These are phyloP conservation scores for Cryphonectria radicalis DNA, from an alignment of 2,329 filamentous ascomycete species.

Conservation along the genomic window DNA sequence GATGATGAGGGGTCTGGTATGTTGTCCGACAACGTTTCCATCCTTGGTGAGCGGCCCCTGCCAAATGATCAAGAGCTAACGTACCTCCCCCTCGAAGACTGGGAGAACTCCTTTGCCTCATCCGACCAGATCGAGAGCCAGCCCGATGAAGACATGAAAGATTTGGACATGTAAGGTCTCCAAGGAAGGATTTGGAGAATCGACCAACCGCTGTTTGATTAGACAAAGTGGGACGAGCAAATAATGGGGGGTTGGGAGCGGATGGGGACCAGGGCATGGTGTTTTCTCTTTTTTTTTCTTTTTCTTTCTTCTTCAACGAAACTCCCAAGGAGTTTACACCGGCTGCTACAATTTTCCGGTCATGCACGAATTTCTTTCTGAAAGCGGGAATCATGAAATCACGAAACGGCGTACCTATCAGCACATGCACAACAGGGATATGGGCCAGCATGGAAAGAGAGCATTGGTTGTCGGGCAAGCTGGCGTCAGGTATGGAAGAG, in stretches of 20 bases:
- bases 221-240: background rate
- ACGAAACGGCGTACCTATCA: conserved; percentile 25
- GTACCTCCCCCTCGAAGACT: conserved; percentile 46
- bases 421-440: conserved; percentile 13
- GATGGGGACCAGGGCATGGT: background rate
- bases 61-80: conserved; percentile 22
- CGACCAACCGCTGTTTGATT: background rate
- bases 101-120: conserved; percentile 58
- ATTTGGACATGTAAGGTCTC: conserved; percentile 20
- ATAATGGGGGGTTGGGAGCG: background rate
- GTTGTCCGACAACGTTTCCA: conserved; percentile 46
- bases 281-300: background rate
- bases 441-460: conserved; percentile 21
- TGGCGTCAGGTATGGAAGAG: conserved; percentile 25
- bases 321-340: background rate
- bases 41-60: conserved; percentile 17
- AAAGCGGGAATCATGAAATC: conserved; percentile 24
- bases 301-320: background rate
- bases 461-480: conserved; percentile 25
- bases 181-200: background rate
- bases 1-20: conserved; percentile 65
- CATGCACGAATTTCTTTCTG: conserved; percentile 1
- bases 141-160: conserved; percentile 49
- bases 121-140: conserved; percentile 60
- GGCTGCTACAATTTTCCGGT: background rate